Percentiles rank a stretch among this genome's conserved stretches.
Conservation (phyloP, 2,329 filamentous ascomycete species). For the Pyrenophora teres region DNA sequence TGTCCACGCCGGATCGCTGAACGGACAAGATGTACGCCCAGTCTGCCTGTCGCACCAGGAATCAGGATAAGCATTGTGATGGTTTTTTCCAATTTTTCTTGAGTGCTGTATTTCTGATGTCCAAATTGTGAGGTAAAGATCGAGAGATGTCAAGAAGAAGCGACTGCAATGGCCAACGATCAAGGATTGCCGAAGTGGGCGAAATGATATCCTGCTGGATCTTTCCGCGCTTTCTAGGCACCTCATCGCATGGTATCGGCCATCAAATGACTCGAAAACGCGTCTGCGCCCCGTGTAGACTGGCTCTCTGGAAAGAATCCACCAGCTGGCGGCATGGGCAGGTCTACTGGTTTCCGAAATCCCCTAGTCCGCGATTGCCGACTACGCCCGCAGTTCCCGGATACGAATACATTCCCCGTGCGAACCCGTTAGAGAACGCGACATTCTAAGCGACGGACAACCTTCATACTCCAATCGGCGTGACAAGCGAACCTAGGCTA, state of each 20-base stretch:
- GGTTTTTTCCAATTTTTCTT: too few species aligned
- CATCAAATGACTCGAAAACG: background rate
- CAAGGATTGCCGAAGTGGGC: background rate
- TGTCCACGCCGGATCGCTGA: constrained; percentile 36
- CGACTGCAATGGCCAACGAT: background rate
- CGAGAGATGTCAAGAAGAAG: background rate
- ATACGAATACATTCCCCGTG: too few species aligned
- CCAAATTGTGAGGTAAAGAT: background rate
- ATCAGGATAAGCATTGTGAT: constrained; percentile 24
- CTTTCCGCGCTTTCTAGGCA: constrained; percentile 1
- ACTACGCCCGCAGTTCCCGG: too few species aligned
- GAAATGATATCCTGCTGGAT: constrained; percentile 1
- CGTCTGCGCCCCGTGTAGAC: background rate
- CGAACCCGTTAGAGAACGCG: too few species aligned
- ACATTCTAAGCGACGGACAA: too few species aligned
- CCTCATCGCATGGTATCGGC: background rate
- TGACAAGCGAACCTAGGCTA: too few species aligned
- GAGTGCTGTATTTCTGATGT: too few species aligned
- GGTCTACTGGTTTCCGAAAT: background rate
- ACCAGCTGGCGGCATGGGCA: background rate
- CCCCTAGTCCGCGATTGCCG: background rate
- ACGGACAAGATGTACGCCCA: constrained; percentile 36
- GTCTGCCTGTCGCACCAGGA: constrained; percentile 45
- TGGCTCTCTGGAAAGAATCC: background rate
- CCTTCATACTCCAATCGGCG: too few species aligned